Conservation (phyloP, 805 yeast genomes). For the Barnettozyma californica region DNA sequence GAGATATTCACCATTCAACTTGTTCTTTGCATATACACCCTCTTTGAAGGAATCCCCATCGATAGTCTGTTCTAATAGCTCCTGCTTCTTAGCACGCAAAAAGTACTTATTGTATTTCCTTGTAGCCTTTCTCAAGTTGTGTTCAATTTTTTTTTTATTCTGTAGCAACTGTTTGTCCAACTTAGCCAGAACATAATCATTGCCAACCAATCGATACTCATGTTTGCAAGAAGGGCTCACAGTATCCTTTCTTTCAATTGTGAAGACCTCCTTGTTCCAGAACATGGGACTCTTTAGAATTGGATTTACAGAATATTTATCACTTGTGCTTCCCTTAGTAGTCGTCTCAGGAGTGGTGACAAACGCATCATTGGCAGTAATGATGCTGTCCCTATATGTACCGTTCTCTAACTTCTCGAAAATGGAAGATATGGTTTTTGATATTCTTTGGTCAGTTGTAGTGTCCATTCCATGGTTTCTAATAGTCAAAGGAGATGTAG, state of each 20-base stretch:
- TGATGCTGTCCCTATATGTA: constrained; percentile 1
- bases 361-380: constrained; percentile 1
- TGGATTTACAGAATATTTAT: background rate
- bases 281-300: constrained; percentile 1
- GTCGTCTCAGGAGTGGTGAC: background rate
- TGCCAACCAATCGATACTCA: background rate
- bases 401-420: constrained; percentile 9
- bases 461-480: background rate
- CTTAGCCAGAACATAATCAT: constrained; percentile 6
- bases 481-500: constrained; percentile 1
- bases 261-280: constrained; percentile 5
- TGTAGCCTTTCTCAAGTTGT: constrained; percentile 1
- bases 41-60: background rate
- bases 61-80: background rate
- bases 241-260: background rate
- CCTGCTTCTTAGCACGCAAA: background rate
- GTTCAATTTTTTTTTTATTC: background rate
- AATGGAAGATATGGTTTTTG: constrained; percentile 1
- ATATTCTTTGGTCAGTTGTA: background rate
- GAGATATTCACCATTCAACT: constrained; percentile 14
- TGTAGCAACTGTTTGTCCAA: constrained; percentile 7
- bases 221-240: background rate
- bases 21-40: background rate
- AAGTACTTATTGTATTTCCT: constrained; percentile 5
- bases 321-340: background rate